A percentile compares a stretch with the other conserved stretches of the same genome.
These are phyloP conservation scores for Carallia brachiata DNA, from an alignment of 345 rosid genomes.

Conservation along the genomic window DNA sequence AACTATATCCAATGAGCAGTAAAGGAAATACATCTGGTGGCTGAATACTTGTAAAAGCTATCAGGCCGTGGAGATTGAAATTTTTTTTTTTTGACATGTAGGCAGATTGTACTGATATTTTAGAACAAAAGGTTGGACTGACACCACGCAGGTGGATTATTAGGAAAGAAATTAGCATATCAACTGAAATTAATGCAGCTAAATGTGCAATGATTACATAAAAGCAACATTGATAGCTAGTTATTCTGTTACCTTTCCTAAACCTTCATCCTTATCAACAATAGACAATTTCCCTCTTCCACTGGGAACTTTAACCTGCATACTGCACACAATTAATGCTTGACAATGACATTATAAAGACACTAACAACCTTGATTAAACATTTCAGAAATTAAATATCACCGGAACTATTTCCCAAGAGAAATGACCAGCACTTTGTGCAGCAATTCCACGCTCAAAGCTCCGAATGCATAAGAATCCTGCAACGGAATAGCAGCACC, in stretches of 20 bases:
- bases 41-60: not conserved
- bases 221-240: not conserved
- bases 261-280: conserved; percentile 28
- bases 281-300: conserved; percentile 21
- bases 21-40: not conserved
- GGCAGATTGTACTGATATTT: not conserved
- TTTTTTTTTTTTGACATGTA: not conserved
- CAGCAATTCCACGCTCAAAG: conserved; percentile 30
- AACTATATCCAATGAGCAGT: not conserved
- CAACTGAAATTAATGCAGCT: not conserved
- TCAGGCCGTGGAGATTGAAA: not conserved
- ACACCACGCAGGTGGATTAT: not conserved
- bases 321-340: not conserved
- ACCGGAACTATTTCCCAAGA: conserved; percentile 37
- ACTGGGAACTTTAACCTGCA: conserved; percentile 28
- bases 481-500: conserved; percentile 4
- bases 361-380: not conserved
- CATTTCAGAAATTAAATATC: not conserved
- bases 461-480: conserved; percentile 30
- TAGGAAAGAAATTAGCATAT: conserved; percentile 1
- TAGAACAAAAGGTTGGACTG: not conserved
- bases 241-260: conserved; percentile 23
- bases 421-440: conserved; percentile 21
- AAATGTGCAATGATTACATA: not conserved
- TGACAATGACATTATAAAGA: not conserved